These are phyloP conservation scores for Psilocybe cyanescens DNA, from an alignment of 768 basidiomycete species.

Conservation along the genomic window DNA sequence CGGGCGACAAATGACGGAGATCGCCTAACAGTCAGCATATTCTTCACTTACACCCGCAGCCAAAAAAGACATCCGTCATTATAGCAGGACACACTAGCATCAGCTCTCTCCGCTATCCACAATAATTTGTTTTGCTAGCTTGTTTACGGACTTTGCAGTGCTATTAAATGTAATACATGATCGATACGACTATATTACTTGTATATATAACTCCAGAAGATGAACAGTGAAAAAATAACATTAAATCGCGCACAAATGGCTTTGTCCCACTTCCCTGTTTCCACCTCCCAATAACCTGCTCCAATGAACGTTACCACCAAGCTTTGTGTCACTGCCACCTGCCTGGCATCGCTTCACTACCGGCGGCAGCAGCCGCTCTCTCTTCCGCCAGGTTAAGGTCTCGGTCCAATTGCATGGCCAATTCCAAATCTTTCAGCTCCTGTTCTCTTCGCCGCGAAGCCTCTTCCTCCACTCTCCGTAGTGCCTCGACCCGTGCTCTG, in stretches of 20 bases:
- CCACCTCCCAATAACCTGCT: background rate
- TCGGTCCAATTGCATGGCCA: constrained; percentile 56
- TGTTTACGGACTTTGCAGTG: background rate
- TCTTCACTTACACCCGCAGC: background rate
- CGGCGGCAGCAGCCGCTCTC: background rate
- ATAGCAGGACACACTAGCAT: background rate
- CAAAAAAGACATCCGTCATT: background rate
- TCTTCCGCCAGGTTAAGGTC: constrained; percentile 48
- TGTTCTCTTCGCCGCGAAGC: constrained; percentile 39
- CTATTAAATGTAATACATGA: background rate
- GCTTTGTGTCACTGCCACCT: constrained; percentile 15
- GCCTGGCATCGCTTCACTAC: constrained; percentile 22
- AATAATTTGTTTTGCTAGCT: background rate
- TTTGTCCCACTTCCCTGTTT: background rate
- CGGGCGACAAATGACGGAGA: background rate
- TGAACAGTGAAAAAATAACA: background rate
- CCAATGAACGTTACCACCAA: background rate
- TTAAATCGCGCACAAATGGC: background rate
- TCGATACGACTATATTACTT: background rate
- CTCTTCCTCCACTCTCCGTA: constrained; percentile 42
- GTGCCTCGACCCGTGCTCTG: constrained; percentile 32
- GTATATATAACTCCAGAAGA: background rate
- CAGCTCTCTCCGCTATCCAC: background rate
- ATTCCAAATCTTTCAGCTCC: constrained; percentile 48
- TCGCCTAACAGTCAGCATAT: background rate